Conservation (phyloP, 768 basidiomycete species). For the Lactifluus volemus region DNA sequence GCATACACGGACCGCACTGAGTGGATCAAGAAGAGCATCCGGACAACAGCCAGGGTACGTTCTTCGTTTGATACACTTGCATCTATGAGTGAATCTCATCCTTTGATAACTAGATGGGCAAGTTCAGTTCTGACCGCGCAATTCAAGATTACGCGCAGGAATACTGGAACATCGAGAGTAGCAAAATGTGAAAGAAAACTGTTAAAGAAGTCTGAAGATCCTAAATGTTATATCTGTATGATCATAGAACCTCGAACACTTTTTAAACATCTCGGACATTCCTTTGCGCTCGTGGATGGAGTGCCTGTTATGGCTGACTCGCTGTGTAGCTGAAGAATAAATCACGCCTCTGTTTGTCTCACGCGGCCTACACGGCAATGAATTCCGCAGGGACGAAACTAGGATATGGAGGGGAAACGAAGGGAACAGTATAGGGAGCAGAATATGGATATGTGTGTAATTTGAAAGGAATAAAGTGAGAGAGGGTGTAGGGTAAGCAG, state of each 20-base stretch:
- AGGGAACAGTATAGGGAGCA: no score
- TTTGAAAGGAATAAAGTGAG: neutral
- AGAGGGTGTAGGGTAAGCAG: neutral
- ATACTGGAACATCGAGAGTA: constrained; percentile 69
- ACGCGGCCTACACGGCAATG: no score
- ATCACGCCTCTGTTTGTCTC: neutral
- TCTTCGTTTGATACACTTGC: neutral
- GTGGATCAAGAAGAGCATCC: constrained; percentile 90
- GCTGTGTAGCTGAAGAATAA: neutral
- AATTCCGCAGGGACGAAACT: neutral
- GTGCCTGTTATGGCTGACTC: neutral
- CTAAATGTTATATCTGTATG: constrained; percentile 1
- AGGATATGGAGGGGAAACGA: neutral
- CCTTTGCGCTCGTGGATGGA: neutral
- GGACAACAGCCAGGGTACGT: constrained; percentile 64
- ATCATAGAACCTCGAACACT: neutral
- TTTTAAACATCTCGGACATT: neutral
- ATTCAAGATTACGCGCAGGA: constrained; percentile 89
- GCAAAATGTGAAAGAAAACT: constrained; percentile 11
- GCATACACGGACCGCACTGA: constrained; percentile 75
- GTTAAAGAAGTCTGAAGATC: neutral
- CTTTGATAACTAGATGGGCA: constrained; percentile 63
- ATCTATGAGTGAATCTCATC: neutral
- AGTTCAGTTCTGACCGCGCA: constrained; percentile 91
- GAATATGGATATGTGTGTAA: neutral